Evolutionary conservation across 768 basidiomycete genomes (phyloP).

Genomic region (Collybia nuda): DNA sequence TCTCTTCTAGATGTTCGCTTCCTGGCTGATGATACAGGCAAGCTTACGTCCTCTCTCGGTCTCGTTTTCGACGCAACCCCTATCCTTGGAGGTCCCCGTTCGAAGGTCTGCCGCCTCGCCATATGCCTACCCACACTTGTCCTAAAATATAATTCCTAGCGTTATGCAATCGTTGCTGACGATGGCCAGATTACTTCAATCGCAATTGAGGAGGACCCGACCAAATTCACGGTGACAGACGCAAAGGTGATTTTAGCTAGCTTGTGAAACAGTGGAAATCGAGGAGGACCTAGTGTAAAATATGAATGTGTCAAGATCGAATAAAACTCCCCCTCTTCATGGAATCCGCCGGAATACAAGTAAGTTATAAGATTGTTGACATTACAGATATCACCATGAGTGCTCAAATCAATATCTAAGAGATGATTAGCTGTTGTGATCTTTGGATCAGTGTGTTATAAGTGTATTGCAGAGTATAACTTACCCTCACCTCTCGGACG

Average conservation of each 20-base stretch:
- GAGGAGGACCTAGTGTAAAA: too few relatives aligned
- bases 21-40: slow-evolving; percentile 68
- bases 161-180: slow-evolving; percentile 58
- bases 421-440: too few relatives aligned
- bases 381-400: too few relatives aligned
- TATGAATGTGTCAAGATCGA: too few relatives aligned
- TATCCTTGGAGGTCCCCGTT: slow-evolving; percentile 65
- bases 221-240: slow-evolving; percentile 50
- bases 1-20: slow-evolving; percentile 48
- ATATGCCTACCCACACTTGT: neutral
- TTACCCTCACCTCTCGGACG: too few relatives aligned
- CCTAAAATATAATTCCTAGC: slow-evolving; percentile 28
- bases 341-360: too few relatives aligned
- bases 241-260: slow-evolving; percentile 43
- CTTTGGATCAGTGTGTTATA: too few relatives aligned
- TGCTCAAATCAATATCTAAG: too few relatives aligned
- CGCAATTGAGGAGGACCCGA: slow-evolving; percentile 48
- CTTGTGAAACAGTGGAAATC: slow-evolving; percentile 11
- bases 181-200: slow-evolving; percentile 55
- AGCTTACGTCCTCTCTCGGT: slow-evolving; percentile 53
- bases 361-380: too few relatives aligned
- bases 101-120: slow-evolving; percentile 45
- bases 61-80: slow-evolving; percentile 61
- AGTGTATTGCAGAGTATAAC: too few relatives aligned
- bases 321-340: too few relatives aligned